phyloP scores from a whole-genome alignment of 2,329 filamentous ascomycete species.

The Ceratocystis destructans region DNA sequence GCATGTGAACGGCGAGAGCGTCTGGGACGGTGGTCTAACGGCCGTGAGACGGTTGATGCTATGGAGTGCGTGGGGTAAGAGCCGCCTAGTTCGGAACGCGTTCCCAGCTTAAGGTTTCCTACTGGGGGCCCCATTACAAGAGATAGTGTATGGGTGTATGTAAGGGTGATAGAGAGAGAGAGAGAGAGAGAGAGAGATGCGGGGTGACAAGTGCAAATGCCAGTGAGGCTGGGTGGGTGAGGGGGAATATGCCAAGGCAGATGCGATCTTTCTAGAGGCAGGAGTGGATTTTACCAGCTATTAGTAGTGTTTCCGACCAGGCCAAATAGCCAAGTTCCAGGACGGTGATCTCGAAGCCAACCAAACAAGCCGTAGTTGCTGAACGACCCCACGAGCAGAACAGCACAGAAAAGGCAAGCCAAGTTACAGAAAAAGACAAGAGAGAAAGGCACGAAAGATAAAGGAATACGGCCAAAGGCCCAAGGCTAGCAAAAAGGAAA shows the following conservation, averaged over 20 bases:
- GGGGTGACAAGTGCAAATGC: neutral
- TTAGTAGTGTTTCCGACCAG: too few species aligned
- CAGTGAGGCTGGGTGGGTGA: neutral
- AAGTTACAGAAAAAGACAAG: neutral
- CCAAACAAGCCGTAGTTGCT: neutral
- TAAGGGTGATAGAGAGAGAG: neutral
- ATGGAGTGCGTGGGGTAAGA: conserved; percentile 42
- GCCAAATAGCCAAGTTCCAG: neutral
- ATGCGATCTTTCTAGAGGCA: too few species aligned
- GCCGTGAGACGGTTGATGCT: conserved; percentile 50
- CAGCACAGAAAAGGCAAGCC: neutral
- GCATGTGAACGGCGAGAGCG: conserved; percentile 72
- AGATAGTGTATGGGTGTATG: neutral
- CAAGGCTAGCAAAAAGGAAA: neutral
- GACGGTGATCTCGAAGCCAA: neutral
- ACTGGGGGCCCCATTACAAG: conserved; percentile 33
- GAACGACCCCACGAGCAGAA: neutral
- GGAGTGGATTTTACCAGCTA: too few species aligned
- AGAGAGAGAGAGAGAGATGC: neutral
- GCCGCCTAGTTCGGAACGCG: conserved; percentile 30
- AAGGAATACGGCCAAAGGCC: neutral
- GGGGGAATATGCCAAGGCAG: too few species aligned
- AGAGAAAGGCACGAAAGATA: neutral
- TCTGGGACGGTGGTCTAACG: conserved; percentile 40
- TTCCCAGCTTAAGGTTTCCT: neutral